These are phyloP conservation scores for Candida namnaoensis DNA, from an alignment of 805 yeast genomes.

Conservation along the genomic window DNA sequence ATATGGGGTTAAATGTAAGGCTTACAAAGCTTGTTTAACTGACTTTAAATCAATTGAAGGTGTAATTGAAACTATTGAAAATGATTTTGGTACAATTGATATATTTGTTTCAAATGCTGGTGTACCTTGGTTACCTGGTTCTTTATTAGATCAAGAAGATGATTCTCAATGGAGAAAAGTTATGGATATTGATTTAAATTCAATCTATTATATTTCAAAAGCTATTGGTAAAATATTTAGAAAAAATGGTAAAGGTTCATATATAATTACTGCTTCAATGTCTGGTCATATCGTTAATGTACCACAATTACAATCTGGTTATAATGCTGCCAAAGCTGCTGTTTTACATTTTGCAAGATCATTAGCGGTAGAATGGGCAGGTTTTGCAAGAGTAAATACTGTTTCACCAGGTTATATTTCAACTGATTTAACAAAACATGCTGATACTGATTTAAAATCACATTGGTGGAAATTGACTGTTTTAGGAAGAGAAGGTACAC, in stretches of 20 bases:
- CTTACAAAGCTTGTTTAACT: slow-evolving; percentile 32
- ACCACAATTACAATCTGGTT: slow-evolving; percentile 82
- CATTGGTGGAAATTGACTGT: slow-evolving; percentile 49
- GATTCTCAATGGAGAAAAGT: slow-evolving; percentile 61
- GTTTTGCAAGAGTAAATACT: slow-evolving; percentile 77
- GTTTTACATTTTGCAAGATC: slow-evolving; percentile 69
- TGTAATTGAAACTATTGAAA: slow-evolving; percentile 30
- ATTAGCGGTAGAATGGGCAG: slow-evolving; percentile 81
- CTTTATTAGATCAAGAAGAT: slow-evolving; percentile 35
- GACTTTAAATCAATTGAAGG: slow-evolving; percentile 19
- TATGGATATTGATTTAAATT: slow-evolving; percentile 68
- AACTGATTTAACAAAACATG: slow-evolving; percentile 54
- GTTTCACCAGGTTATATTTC: slow-evolving; percentile 80
- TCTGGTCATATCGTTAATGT: slow-evolving; percentile 81
- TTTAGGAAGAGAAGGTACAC: slow-evolving; percentile 66
- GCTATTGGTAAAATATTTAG: slow-evolving; percentile 66
- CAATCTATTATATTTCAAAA: slow-evolving; percentile 76
- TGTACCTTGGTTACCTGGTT: slow-evolving; percentile 70
- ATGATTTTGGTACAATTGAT: slow-evolving; percentile 71
- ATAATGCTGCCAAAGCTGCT: slow-evolving; percentile 85
- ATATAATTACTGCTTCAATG: slow-evolving; percentile 84
- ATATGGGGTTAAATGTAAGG: slow-evolving; percentile 57
- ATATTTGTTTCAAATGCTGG: slow-evolving; percentile 89
- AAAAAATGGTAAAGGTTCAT: slow-evolving; percentile 67
- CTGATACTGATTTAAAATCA: slow-evolving; percentile 33